Conservation (phyloP, 1,284 basidiomycete genomes). For the Pseudozyma hubeiensis region DNA sequence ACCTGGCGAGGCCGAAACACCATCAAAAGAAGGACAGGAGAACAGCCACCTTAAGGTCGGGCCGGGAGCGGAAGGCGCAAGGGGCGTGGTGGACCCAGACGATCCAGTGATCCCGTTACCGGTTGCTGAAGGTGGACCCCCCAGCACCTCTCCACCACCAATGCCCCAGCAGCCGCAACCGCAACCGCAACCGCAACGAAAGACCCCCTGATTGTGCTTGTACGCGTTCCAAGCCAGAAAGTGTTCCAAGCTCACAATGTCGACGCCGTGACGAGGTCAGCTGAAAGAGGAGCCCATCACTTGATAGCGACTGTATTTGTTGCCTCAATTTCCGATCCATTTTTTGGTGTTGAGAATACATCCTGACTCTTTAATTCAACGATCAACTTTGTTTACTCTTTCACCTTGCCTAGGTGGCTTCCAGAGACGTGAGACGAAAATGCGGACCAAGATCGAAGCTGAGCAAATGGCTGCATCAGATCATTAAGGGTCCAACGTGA, state of each 20-base stretch:
- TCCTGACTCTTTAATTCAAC: too few species aligned
- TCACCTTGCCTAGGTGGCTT: too few species aligned
- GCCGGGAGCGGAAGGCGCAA: not conserved
- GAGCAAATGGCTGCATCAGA: slow-evolving; percentile 20
- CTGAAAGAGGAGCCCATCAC: not conserved
- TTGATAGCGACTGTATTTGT: not conserved
- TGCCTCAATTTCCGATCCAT: not conserved
- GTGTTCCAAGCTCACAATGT: not conserved
- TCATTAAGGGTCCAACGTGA: slow-evolving; percentile 27
- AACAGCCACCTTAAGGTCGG: not conserved
- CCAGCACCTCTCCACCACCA: not conserved
- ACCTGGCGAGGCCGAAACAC: too few species aligned
- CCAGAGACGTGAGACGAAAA: not conserved
- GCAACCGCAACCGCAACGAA: not conserved
- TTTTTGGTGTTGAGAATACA: not conserved
- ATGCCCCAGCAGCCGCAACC: not conserved
- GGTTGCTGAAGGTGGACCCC: not conserved
- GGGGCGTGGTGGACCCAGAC: slow-evolving; percentile 16
- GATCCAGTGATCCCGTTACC: slow-evolving; percentile 25
- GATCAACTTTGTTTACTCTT: too few species aligned
- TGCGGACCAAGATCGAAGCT: slow-evolving; percentile 27
- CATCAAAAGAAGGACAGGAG: not conserved
- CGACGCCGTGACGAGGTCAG: not conserved
- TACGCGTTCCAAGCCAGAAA: too few species aligned
- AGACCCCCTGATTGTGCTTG: not conserved